A percentile compares a stretch with the other conserved stretches of the same genome.
phyloP scores from a whole-genome alignment of 192 early-diverging fungal species.

The Gaertneriomyces sp. region DNA sequence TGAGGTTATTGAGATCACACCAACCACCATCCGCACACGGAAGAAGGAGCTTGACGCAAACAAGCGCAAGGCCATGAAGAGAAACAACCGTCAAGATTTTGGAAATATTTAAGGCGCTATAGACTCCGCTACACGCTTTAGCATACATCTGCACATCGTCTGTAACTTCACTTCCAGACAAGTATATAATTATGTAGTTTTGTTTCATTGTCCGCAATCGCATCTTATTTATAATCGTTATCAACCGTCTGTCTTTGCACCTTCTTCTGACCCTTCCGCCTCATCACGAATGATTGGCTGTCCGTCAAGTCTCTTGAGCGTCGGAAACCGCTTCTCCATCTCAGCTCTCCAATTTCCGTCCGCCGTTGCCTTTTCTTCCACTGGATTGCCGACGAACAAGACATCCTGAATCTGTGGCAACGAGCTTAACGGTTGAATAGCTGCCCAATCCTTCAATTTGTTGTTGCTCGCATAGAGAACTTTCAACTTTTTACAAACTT shows the following conservation, averaged over 20 bases:
- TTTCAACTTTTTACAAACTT: constrained; percentile 59
- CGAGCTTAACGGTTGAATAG: constrained; percentile 34
- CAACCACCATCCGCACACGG: constrained; percentile 65
- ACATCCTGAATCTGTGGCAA: constrained; percentile 50
- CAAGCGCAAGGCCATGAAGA: constrained; percentile 52
- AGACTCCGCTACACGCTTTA: too few species aligned
- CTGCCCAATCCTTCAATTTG: constrained; percentile 57
- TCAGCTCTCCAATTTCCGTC: constrained; percentile 54
- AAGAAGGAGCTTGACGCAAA: constrained; percentile 69
- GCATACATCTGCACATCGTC: too few species aligned
- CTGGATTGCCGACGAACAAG: constrained; percentile 47
- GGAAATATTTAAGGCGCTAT: constrained; percentile 30
- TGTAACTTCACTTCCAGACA: too few species aligned
- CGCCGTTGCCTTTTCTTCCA: constrained; percentile 56
- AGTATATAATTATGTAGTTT: too few species aligned
- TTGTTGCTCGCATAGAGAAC: constrained; percentile 57
- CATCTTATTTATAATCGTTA: too few species aligned
- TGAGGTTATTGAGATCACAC: constrained; percentile 83
- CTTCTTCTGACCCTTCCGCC: too few species aligned
- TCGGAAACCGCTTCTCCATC: constrained; percentile 48
- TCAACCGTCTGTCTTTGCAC: too few species aligned
- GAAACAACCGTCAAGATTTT: constrained; percentile 34
- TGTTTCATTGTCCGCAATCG: too few species aligned
- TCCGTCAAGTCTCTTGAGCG: constrained; percentile 52
- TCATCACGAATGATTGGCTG: constrained; percentile 51